Evolutionary conservation across 805 yeast genomes (phyloP).

Genomic region (Nematodospora valgi): DNA sequence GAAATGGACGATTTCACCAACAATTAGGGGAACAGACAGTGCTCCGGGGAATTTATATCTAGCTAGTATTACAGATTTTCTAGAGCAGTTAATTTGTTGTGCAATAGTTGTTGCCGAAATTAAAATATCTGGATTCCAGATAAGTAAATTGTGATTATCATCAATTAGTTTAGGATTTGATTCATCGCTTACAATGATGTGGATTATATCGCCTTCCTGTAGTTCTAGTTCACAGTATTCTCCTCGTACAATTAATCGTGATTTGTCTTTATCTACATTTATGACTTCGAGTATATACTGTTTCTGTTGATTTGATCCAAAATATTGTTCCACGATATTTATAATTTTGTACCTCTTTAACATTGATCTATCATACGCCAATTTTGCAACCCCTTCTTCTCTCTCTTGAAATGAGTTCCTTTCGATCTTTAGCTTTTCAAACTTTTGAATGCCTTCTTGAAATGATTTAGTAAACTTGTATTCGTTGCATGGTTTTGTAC

Average conservation of each 20-base stretch:
- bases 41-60: constrained; percentile 62
- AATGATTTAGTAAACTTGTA: constrained; percentile 9
- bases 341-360: constrained; percentile 49
- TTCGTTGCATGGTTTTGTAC: not conserved
- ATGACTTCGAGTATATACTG: constrained; percentile 57
- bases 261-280: constrained; percentile 26
- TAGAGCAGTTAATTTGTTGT: constrained; percentile 66
- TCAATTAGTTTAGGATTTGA: constrained; percentile 47
- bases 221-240: constrained; percentile 55
- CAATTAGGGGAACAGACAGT: constrained; percentile 58
- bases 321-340: constrained; percentile 19
- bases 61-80: constrained; percentile 63
- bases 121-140: constrained; percentile 81
- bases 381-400: constrained; percentile 3
- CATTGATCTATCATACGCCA: constrained; percentile 32
- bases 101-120: constrained; percentile 81
- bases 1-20: constrained; percentile 83
- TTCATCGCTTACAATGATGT: constrained; percentile 49
- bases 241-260: constrained; percentile 55
- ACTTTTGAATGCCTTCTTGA: constrained; percentile 11
- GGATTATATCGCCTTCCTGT: constrained; percentile 54
- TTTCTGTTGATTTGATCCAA: constrained; percentile 17
- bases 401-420: constrained; percentile 1
- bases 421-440: constrained; percentile 11
- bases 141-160: constrained; percentile 55